Evolutionary conservation across 805 yeast genomes (phyloP).

Genomic region (Myxozyma sirexii): DNA sequence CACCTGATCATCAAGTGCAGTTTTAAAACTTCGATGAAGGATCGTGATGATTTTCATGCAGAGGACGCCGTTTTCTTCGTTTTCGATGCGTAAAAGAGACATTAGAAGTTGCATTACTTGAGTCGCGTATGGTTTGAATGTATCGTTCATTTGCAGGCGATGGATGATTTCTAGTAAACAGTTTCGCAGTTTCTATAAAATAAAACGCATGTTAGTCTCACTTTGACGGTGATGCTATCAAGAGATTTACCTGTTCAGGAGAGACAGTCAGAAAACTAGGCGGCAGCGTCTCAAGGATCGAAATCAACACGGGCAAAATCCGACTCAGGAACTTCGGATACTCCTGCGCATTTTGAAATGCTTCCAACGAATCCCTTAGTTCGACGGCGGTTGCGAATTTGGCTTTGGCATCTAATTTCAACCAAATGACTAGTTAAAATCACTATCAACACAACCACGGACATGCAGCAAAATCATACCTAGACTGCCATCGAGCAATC

Average conservation of each 20-base stretch:
- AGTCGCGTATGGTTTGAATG: slow-evolving; percentile 69
- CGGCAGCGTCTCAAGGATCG: slow-evolving; percentile 66
- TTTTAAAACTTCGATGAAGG: slow-evolving; percentile 81
- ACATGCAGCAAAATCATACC: slow-evolving; percentile 16
- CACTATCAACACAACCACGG: too few relatives aligned
- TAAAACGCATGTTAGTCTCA: neutral
- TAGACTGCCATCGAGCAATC: slow-evolving; percentile 24
- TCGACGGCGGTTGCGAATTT: slow-evolving; percentile 76
- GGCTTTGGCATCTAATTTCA: slow-evolving; percentile 55
- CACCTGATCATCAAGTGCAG: slow-evolving; percentile 66
- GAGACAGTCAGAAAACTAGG: slow-evolving; percentile 68
- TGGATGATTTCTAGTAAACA: slow-evolving; percentile 77
- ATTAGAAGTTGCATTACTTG: slow-evolving; percentile 63
- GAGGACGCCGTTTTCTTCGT: slow-evolving; percentile 92
- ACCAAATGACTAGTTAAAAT: neutral
- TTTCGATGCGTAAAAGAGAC: slow-evolving; percentile 67
- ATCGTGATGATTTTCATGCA: slow-evolving; percentile 86
- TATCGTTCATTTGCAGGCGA: slow-evolving; percentile 79
- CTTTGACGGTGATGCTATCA: neutral
- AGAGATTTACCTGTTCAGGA: slow-evolving; percentile 52
- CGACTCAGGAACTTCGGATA: slow-evolving; percentile 73
- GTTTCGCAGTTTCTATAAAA: slow-evolving; percentile 66
- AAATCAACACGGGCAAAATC: slow-evolving; percentile 69
- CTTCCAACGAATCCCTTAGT: slow-evolving; percentile 81
- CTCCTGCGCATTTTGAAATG: slow-evolving; percentile 78